A percentile compares a stretch with the other conserved stretches of the same genome.
These are phyloP conservation scores for Trametes hirsuta DNA, from an alignment of 1,284 basidiomycete species.

Conservation along the genomic window DNA sequence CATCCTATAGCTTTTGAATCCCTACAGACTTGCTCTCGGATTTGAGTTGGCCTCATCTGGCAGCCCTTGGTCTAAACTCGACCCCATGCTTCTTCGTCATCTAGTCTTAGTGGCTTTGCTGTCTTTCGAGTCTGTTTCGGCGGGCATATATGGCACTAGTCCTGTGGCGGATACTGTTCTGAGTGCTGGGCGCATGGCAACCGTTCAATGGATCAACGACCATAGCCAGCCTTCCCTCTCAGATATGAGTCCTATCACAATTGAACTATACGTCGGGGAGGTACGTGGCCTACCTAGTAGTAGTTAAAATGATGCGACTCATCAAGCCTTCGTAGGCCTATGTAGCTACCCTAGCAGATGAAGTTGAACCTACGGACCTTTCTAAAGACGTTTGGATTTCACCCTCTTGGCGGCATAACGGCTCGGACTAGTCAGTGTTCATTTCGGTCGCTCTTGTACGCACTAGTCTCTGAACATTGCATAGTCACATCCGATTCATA, in stretches of 20 bases:
- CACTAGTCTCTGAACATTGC: background rate
- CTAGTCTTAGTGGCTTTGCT: slow-evolving; percentile 13
- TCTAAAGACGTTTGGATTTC: slow-evolving; percentile 34
- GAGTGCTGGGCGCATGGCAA: slow-evolving; percentile 41
- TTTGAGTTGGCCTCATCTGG: too few species aligned
- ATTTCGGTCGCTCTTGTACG: background rate
- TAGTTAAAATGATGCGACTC: background rate
- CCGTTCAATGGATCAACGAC: slow-evolving; percentile 54
- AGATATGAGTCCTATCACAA: slow-evolving; percentile 42
- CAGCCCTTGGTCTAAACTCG: too few species aligned
- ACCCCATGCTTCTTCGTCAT: slow-evolving; percentile 17
- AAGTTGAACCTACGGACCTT: slow-evolving; percentile 37
- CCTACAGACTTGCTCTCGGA: too few species aligned
- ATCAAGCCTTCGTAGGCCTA: slow-evolving; percentile 31
- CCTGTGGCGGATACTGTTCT: slow-evolving; percentile 50
- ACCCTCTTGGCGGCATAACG: slow-evolving; percentile 32
- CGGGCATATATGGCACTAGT: slow-evolving; percentile 48
- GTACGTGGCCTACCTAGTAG: slow-evolving; percentile 35
- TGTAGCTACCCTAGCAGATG: slow-evolving; percentile 37
- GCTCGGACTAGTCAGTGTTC: slow-evolving; percentile 37
- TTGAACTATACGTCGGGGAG: slow-evolving; percentile 46
- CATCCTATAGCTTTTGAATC: too few species aligned
- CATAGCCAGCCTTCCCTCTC: slow-evolving; percentile 40
- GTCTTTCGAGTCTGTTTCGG: slow-evolving; percentile 20
- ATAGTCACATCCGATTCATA: slow-evolving; percentile 37